phyloP scores from a whole-genome alignment of 352 stramenopile species.

The Phytophthora megakarya region DNA sequence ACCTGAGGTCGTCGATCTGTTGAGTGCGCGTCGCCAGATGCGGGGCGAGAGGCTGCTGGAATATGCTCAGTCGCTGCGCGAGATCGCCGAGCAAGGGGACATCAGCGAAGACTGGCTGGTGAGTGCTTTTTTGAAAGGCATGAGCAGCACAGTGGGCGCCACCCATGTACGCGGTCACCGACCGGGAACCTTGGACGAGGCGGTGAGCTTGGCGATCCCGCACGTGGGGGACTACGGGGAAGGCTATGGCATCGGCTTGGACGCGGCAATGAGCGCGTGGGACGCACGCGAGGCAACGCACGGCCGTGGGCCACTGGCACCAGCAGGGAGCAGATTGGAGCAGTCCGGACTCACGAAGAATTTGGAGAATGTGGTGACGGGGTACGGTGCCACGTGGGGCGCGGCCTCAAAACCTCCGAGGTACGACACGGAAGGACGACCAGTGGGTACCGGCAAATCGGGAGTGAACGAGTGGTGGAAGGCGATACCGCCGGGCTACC shows the following conservation, averaged over 20 bases:
- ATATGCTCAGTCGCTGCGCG: no score
- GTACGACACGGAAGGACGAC: neutral
- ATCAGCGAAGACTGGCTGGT: conserved; percentile 13
- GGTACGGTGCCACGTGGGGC: neutral
- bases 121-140: conserved; percentile 5
- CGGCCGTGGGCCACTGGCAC: neutral
- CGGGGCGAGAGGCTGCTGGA: conserved; percentile 4
- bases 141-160: neutral
- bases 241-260: neutral
- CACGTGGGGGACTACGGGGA: conserved; percentile 13
- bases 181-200: neutral
- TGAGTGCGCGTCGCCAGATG: conserved; percentile 1
- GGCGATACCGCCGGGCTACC: neutral
- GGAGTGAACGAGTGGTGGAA: neutral
- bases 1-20: neutral
- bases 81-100: neutral
- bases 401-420: neutral
- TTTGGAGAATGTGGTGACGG: neutral
- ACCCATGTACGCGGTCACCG: conserved; percentile 5
- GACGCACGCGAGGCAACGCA: neutral
- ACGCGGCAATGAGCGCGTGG: neutral
- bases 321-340: no score
- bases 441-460: neutral
- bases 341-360: neutral
- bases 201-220: neutral